phyloP scores from a whole-genome alignment of 1,284 basidiomycete species.

The Fomitopsis schrenkii region DNA sequence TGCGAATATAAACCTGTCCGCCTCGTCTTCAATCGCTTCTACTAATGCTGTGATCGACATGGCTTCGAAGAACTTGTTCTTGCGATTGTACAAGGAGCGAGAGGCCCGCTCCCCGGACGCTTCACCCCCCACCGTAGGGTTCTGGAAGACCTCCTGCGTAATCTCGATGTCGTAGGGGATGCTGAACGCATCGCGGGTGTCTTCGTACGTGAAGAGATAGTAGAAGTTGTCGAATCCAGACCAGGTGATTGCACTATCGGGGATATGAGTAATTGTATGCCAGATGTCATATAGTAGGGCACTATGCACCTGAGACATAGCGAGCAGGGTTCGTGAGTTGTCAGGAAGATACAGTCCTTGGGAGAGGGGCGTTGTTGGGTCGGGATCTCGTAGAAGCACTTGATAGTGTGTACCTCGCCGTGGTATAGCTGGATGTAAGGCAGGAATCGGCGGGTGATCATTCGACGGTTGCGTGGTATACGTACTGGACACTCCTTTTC shows the following conservation, averaged over 20 bases:
- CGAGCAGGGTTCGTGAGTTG: not conserved
- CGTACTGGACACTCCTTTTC: not conserved
- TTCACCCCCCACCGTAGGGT: not conserved
- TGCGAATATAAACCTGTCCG: not conserved
- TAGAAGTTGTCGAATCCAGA: slow-evolving; percentile 1
- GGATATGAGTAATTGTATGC: not conserved
- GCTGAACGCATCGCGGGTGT: not conserved
- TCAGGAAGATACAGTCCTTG: not conserved
- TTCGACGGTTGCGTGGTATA: not conserved
- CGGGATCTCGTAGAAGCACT: not conserved
- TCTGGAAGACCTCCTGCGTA: not conserved
- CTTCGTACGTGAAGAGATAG: slow-evolving; percentile 1
- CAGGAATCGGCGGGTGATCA: not conserved
- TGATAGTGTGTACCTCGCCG: not conserved
- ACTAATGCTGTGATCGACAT: not conserved
- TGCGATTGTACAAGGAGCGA: not conserved
- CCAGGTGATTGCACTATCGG: not conserved
- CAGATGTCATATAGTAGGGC: not conserved
- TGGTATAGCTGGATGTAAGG: not conserved
- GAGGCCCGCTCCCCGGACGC: not conserved
- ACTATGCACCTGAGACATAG: not conserved
- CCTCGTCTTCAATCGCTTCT: not conserved
- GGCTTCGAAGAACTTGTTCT: not conserved
- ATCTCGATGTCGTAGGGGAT: not conserved
- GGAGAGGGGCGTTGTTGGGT: not conserved